Conservation (phyloP, 2,329 filamentous ascomycete species). For the Ophiocordyceps camponoti-rufipedis region DNA sequence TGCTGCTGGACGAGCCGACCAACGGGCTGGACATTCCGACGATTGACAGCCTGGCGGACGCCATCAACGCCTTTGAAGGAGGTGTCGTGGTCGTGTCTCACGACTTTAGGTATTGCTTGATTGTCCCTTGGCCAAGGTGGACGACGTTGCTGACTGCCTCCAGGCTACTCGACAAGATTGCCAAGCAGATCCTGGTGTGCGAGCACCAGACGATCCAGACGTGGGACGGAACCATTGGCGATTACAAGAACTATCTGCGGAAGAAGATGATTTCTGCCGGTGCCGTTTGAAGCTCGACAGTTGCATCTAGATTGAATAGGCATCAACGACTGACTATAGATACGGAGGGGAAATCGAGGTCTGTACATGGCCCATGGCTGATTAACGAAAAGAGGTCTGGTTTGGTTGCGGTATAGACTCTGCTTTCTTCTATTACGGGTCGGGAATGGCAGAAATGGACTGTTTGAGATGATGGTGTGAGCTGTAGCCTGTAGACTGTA, state of each 20-base stretch:
- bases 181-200: conserved; percentile 98
- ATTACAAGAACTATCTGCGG: conserved; percentile 96
- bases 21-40: conserved; percentile 99
- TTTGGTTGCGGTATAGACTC: not conserved
- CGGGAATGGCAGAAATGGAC: not conserved
- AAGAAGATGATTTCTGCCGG: conserved; percentile 95
- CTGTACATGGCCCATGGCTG: no score
- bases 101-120: conserved; percentile 70
- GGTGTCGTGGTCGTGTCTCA: conserved; percentile 97
- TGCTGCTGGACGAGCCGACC: conserved; percentile 93
- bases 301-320: conserved; percentile 7
- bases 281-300: conserved; percentile 49
- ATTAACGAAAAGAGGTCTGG: not conserved
- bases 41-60: conserved; percentile 92
- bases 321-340: not conserved
- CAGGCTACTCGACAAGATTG: conserved; percentile 96
- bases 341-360: not conserved
- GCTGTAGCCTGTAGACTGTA: no score
- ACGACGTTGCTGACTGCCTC: not conserved
- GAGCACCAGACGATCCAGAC: conserved; percentile 86
- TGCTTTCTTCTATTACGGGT: not conserved
- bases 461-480: no score
- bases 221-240: conserved; percentile 79
- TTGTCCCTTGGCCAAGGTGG: not conserved
- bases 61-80: conserved; percentile 89